Conservation (phyloP, 2,329 filamentous ascomycete species). For the Dothistroma pini region DNA sequence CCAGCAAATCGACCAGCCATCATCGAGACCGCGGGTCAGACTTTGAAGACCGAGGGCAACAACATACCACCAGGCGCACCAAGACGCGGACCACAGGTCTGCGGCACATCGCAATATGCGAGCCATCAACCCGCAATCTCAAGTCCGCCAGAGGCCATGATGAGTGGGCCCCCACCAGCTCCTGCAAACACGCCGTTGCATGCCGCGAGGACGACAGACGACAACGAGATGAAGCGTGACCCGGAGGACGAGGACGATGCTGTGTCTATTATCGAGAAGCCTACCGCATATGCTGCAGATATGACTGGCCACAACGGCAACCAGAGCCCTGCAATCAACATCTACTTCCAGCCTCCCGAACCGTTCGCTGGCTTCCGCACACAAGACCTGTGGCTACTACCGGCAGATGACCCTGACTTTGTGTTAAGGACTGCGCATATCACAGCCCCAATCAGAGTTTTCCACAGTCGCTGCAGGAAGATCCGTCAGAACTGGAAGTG, state of each 20-base stretch:
- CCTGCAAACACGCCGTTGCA: background rate
- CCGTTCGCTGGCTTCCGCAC: background rate
- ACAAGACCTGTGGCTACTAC: conserved; percentile 1
- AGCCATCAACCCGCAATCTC: background rate
- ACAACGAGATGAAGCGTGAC: background rate
- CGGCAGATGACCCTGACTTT: background rate
- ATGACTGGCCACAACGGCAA: background rate
- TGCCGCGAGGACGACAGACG: background rate
- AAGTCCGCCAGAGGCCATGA: background rate
- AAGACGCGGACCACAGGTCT: background rate
- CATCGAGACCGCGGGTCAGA: background rate
- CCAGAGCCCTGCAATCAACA: background rate
- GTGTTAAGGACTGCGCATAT: background rate
- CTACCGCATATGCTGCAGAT: background rate
- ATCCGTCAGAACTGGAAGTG: background rate
- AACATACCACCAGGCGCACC: background rate
- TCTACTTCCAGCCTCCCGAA: background rate
- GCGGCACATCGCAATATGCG: background rate
- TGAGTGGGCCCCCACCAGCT: background rate
- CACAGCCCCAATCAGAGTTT: background rate
- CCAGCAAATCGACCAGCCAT: background rate
- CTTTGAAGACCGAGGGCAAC: background rate
- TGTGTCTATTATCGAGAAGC: background rate
- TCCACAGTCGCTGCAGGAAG: background rate
- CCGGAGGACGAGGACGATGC: background rate